These are phyloP conservation scores for Colletotrichum endophyticum DNA, from an alignment of 2,329 filamentous ascomycete species.

Conservation along the genomic window DNA sequence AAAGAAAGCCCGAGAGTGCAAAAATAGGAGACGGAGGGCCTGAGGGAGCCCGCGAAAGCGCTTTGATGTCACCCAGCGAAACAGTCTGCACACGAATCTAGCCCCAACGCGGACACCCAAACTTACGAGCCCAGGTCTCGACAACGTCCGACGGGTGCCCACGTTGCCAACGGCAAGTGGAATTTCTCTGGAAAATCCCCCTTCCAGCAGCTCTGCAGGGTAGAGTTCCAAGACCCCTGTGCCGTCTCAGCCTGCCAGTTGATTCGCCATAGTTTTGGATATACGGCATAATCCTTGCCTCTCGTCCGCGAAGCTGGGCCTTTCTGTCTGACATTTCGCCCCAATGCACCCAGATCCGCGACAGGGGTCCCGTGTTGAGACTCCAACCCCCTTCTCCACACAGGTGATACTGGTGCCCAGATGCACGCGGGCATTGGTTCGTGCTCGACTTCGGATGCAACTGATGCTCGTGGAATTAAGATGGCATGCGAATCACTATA, in stretches of 20 bases:
- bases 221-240: conserved; percentile 10
- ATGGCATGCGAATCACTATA: conserved; percentile 16
- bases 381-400: conserved; percentile 14
- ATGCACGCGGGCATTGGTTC: conserved; percentile 9
- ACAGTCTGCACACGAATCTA: not conserved
- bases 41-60: not conserved
- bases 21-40: not conserved
- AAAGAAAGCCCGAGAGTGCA: not conserved
- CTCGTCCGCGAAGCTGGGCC: not conserved
- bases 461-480: conserved; percentile 1
- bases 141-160: not conserved
- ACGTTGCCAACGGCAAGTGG: not conserved
- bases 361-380: conserved; percentile 16
- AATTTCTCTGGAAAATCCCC: not conserved
- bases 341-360: not conserved
- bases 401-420: conserved; percentile 16
- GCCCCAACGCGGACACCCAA: not conserved
- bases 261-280: conserved; percentile 21
- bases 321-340: not conserved
- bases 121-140: not conserved
- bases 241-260: conserved; percentile 2
- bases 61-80: conserved; percentile 17
- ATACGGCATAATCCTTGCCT: conserved; percentile 5
- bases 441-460: conserved; percentile 13
- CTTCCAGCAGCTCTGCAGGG: not conserved